phyloP scores from a whole-genome alignment of 2,329 filamentous ascomycete genomes.

The Talaromyces piceae region DNA sequence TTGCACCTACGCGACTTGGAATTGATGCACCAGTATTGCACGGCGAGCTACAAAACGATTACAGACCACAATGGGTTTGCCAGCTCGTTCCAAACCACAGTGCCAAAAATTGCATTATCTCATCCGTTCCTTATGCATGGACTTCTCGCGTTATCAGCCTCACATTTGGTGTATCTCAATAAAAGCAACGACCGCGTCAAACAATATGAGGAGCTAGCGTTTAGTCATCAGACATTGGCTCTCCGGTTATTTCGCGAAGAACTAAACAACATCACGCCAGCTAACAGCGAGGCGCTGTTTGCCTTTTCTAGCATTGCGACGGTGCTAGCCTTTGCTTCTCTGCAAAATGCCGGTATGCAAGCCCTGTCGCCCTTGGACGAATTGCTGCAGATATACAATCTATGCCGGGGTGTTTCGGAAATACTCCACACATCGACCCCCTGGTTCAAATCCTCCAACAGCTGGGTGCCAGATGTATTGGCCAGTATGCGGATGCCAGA shows the following conservation, averaged over 20 bases:
- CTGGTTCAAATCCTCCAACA: slow-evolving; percentile 15
- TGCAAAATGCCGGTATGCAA: slow-evolving; percentile 14
- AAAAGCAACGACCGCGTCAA: slow-evolving; percentile 17
- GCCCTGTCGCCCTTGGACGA: slow-evolving; percentile 17
- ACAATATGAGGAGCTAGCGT: slow-evolving; percentile 21
- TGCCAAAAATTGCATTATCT: slow-evolving; percentile 18
- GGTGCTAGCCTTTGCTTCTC: slow-evolving; percentile 23
- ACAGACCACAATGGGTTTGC: slow-evolving; percentile 15
- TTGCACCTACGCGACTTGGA: slow-evolving; percentile 35
- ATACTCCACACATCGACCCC: slow-evolving; percentile 18
- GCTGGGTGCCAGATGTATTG: slow-evolving; percentile 13
- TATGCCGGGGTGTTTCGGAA: slow-evolving; percentile 22
- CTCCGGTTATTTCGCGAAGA: slow-evolving; percentile 20
- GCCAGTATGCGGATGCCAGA: slow-evolving; percentile 7
- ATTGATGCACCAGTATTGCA: slow-evolving; percentile 36
- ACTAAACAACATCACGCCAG: slow-evolving; percentile 19
- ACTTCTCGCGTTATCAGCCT: slow-evolving; percentile 19
- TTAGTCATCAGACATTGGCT: slow-evolving; percentile 20
- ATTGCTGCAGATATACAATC: slow-evolving; percentile 18
- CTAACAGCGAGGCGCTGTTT: slow-evolving; percentile 27
- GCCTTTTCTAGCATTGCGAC: slow-evolving; percentile 25
- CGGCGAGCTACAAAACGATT: slow-evolving; percentile 23
- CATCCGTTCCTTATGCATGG: slow-evolving; percentile 23
- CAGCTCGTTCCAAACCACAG: slow-evolving; percentile 17
- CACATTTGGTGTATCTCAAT: slow-evolving; percentile 20